phyloP scores from a whole-genome alignment of 2,329 filamentous ascomycete genomes.

The Colletotrichum sp. region DNA sequence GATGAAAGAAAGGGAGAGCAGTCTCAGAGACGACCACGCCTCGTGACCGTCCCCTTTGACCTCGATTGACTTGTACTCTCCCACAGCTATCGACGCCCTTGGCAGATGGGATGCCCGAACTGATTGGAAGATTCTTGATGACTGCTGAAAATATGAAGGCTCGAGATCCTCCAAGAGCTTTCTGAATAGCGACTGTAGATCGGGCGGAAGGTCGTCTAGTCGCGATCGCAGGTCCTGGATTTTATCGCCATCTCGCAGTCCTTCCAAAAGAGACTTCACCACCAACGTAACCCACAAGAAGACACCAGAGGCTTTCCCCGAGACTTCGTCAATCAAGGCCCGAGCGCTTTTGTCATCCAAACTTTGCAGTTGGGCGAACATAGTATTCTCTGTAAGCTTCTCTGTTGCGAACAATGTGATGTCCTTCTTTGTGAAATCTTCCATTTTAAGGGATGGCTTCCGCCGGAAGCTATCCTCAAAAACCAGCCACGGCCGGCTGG shows the following conservation, averaged over 20 bases:
- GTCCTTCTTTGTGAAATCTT: conserved; percentile 21
- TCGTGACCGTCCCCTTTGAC: neutral
- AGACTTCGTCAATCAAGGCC: conserved; percentile 6
- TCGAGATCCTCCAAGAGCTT: neutral
- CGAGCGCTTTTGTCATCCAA: neutral
- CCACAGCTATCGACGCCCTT: neutral
- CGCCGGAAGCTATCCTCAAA: conserved; percentile 23
- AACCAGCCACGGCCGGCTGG: conserved; percentile 31
- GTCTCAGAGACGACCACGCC: neutral
- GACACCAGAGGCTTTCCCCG: conserved; percentile 19
- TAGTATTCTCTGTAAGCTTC: neutral
- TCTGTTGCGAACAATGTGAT: conserved; percentile 13
- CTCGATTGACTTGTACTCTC: neutral
- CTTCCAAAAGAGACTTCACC: conserved; percentile 11
- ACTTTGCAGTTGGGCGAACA: neutral
- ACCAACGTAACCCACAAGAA: conserved; percentile 26
- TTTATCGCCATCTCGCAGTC: conserved; percentile 8
- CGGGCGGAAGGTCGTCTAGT: neutral
- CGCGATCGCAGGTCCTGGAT: neutral
- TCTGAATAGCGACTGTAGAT: neutral
- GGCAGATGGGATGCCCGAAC: neutral
- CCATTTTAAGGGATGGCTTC: conserved; percentile 5
- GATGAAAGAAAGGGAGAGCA: neutral
- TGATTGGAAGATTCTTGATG: neutral
- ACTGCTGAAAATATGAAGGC: neutral